Conservation (phyloP, 371 early-diverging fungal species). For the Lichtheimia ornata region DNA sequence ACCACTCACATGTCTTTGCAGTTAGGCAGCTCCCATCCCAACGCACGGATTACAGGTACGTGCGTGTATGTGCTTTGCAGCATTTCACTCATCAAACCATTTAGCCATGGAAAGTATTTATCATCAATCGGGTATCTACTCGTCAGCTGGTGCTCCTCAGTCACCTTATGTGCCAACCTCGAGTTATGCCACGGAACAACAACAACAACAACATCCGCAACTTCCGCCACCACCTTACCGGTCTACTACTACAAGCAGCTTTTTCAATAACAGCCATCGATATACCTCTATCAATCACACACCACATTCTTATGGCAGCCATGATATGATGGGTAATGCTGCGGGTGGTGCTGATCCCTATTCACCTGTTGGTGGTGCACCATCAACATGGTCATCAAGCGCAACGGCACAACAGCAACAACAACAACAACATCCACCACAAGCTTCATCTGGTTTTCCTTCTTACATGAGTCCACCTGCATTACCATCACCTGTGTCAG, state of each 20-base stretch:
- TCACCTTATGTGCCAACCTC: slow-evolving; percentile 21
- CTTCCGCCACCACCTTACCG: slow-evolving; percentile 28
- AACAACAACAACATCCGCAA: slow-evolving; percentile 11
- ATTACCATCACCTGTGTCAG: slow-evolving; percentile 11
- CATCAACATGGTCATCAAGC: slow-evolving; percentile 12
- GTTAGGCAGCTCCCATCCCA: neutral
- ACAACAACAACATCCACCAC: no score
- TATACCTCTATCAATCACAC: slow-evolving; percentile 4
- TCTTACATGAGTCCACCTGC: slow-evolving; percentile 10
- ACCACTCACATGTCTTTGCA: neutral
- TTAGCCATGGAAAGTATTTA: slow-evolving; percentile 43
- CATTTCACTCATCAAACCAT: neutral
- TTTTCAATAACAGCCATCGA: slow-evolving; percentile 10
- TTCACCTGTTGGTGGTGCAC: neutral
- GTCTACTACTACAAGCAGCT: slow-evolving; percentile 18
- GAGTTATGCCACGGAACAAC: slow-evolving; percentile 11
- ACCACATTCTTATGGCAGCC: slow-evolving; percentile 1
- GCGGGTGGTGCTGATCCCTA: slow-evolving; percentile 8
- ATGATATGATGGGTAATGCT: neutral
- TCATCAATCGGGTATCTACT: slow-evolving; percentile 32
- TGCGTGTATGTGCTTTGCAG: no score
- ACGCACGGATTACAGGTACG: slow-evolving; percentile 5
- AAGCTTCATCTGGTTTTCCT: slow-evolving; percentile 9
- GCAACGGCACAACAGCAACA: no score
- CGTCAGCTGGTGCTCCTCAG: slow-evolving; percentile 21